A percentile compares a stretch with the other conserved stretches of the same genome.
Evolutionary conservation across 495 filamentous ascomycete genomes (phyloP).

Genomic region (Aspergillus nidulans): DNA sequence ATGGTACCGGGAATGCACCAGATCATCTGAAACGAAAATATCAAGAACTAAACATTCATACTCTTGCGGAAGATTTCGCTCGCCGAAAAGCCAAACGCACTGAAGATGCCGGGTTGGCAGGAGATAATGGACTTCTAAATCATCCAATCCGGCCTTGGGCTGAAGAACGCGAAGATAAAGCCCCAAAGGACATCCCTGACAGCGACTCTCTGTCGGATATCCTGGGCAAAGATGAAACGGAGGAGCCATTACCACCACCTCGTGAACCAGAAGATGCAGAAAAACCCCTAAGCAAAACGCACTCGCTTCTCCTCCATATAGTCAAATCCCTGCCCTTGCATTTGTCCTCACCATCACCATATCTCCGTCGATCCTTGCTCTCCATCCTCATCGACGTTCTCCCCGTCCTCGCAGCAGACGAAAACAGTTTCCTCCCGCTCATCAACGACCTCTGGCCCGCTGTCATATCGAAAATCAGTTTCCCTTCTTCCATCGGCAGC

Average conservation of each 20-base stretch:
- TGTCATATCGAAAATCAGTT: constrained; percentile 57
- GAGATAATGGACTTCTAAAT: constrained; percentile 25
- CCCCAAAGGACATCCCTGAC: constrained; percentile 23
- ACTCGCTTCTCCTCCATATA: constrained; percentile 64
- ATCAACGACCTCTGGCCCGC: constrained; percentile 88
- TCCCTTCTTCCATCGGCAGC: constrained; percentile 33
- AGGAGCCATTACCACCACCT: constrained; percentile 37
- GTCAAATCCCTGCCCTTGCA: constrained; percentile 73
- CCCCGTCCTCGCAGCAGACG: constrained; percentile 63
- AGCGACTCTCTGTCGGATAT: constrained; percentile 28
- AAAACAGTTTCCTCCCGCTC: constrained; percentile 79
- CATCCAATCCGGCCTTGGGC: constrained; percentile 40
- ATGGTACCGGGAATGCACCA: constrained; percentile 18
- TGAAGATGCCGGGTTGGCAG: constrained; percentile 26
- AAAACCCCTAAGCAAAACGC: constrained; percentile 49
- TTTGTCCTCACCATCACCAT: constrained; percentile 75
- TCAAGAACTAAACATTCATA: constrained; percentile 31
- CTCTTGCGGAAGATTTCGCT: constrained; percentile 33
- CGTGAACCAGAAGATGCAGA: constrained; percentile 49
- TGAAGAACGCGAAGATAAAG: constrained; percentile 21
- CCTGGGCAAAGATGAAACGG: constrained; percentile 30
- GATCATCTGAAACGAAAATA: constrained; percentile 40
- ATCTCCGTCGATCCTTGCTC: constrained; percentile 72
- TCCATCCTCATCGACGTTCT: constrained; percentile 65
- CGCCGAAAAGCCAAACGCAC: constrained; percentile 34